Evolutionary conservation across 1,284 basidiomycete species (phyloP), one percentile per base, ranked within the genome.

Genomic region (Cutaneotrichosporon spelunceum): DNA sequence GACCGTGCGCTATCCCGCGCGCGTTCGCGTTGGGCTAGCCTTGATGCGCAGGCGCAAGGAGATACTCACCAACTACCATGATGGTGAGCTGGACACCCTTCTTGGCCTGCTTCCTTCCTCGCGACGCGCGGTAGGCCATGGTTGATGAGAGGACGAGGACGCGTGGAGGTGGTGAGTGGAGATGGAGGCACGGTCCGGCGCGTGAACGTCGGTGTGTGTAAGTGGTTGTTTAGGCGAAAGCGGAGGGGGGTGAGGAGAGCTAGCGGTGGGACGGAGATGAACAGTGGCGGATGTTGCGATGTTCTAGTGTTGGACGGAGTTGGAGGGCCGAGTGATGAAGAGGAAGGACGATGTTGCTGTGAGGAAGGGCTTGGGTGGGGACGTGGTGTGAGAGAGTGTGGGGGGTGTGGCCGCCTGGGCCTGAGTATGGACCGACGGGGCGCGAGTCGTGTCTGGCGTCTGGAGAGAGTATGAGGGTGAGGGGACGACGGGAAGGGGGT

Each of bases 31-130:
- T 5, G 52, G 4, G 30, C n/a, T 23, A 13, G 26, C 49, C 2
- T 27, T 27, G 9, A n/a, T 21, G 33, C n/a, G 30, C 23, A 1
- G 19, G 7, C 5, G 21, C 11, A 29, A 6, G 8, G 9, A 10
- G 30, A 53, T 45, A 76, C 79, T 73, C 65, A 93, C 91, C 91
- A 73, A 94, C 91, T 58, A 94, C 91, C 91, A 93, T 93, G 70
- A 93, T 79, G 70, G 92, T 95, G 83, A 95, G 91, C 83, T 94
- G 93, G 59, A 95, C 90, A 80, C 92, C 92, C 86, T 95, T 95
- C 83, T 95, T 96, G 80, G 90, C 91, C 81, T 93, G 93, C 83
- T 93, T 95, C 52, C 81, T 76, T 65, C 88, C 89, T 79, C 89
- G 86, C 75, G 90, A 88, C 82, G 88, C 86, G 76, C 88, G 87